phyloP scores from a whole-genome alignment of 1,139 yeast species.

The Blastobotrys illinoisensis region DNA sequence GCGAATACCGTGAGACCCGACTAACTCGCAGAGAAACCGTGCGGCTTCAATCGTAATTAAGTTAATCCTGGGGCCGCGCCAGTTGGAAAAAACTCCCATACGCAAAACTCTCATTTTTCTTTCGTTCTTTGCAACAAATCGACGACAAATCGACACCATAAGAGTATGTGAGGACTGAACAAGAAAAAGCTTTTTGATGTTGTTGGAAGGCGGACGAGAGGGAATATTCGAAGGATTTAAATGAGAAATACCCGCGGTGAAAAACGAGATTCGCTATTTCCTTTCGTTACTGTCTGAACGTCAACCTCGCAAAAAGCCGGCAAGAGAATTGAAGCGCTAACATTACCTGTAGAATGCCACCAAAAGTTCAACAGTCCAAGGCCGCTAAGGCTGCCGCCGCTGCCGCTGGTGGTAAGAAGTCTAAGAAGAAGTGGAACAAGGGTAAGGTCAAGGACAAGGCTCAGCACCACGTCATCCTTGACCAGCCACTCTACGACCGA shows the following conservation, averaged over 20 bases:
- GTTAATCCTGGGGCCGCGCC: neutral
- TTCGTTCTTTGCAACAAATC: neutral
- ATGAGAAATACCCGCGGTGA: neutral
- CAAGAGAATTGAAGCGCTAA: conserved; percentile 1
- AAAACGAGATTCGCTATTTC: neutral
- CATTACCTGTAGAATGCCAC: conserved; percentile 65
- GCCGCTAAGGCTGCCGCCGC: conserved; percentile 99
- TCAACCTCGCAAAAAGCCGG: neutral
- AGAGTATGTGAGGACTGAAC: neutral
- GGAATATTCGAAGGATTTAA: neutral
- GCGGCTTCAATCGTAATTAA: neutral
- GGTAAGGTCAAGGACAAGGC: conserved; percentile 99
- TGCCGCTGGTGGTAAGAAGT: conserved; percentile 99
- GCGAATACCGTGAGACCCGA: neutral
- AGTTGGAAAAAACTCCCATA: neutral
- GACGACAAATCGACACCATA: neutral
- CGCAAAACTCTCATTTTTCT: conserved; percentile 1
- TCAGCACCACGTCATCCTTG: conserved; percentile 94
- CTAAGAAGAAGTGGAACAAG: conserved; percentile 99
- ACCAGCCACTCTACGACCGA: conserved; percentile 99
- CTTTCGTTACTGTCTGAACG: neutral
- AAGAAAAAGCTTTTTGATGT: neutral
- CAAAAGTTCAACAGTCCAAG: conserved; percentile 98
- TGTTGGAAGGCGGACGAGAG: neutral
- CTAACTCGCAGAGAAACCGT: neutral